Conservation (phyloP, 2,329 filamentous ascomycete species). For the Colletotrichum sp. region DNA sequence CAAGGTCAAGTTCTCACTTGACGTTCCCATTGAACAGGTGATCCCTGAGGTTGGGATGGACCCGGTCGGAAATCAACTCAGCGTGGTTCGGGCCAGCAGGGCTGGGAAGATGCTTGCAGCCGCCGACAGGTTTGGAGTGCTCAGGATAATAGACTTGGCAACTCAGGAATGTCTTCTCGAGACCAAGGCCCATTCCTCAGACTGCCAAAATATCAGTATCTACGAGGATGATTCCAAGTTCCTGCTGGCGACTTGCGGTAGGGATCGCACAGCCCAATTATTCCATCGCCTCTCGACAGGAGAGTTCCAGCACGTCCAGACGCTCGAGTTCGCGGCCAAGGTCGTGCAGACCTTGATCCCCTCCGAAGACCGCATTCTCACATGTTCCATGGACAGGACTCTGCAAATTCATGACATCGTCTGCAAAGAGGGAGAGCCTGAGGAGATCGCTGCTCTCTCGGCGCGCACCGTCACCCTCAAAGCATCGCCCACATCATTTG, state of each 20-base stretch:
- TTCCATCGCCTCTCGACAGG: constrained; percentile 67
- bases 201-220: constrained; percentile 83
- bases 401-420: constrained; percentile 83
- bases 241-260: constrained; percentile 81
- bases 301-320: constrained; percentile 82
- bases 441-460: constrained; percentile 77
- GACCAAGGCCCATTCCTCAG: constrained; percentile 84
- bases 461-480: constrained; percentile 82
- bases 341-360: constrained; percentile 80
- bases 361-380: constrained; percentile 77
- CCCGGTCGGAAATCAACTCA: constrained; percentile 59
- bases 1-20: constrained; percentile 65
- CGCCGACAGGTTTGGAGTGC: constrained; percentile 85
- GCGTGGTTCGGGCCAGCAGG: constrained; percentile 63
- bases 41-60: constrained; percentile 56
- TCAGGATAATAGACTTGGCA: constrained; percentile 71
- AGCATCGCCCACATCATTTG: constrained; percentile 86
- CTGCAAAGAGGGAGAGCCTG: constrained; percentile 67
- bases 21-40: constrained; percentile 72
- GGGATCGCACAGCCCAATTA: constrained; percentile 93
- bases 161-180: constrained; percentile 69
- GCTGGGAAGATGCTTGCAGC: constrained; percentile 74
- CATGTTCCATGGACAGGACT: constrained; percentile 87
- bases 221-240: constrained; percentile 66
- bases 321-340: constrained; percentile 88